Conservation (phyloP, 768 basidiomycete species). For the Coprinellus micaceus region DNA sequence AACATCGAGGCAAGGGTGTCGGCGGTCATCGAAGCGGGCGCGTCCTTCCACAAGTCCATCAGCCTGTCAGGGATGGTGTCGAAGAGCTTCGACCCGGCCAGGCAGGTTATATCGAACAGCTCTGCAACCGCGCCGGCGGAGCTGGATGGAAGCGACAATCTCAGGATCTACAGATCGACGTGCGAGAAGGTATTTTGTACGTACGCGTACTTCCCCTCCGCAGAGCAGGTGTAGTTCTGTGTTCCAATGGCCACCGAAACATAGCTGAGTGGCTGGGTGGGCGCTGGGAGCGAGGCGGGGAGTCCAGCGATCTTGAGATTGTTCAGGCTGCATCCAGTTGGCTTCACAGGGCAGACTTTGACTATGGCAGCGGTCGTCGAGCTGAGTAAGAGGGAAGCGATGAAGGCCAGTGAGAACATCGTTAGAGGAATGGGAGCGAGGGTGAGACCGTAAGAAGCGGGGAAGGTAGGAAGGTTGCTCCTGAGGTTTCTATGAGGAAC, state of each 20-base stretch:
- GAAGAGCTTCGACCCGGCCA: conserved; percentile 28
- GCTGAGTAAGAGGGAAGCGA: not conserved
- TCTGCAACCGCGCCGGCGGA: conserved; percentile 48
- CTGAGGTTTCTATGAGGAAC: too few relatives aligned
- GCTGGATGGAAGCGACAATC: conserved; percentile 22
- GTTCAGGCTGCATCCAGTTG: conserved; percentile 23
- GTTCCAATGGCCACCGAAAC: conserved; percentile 46
- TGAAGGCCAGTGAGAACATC: not conserved
- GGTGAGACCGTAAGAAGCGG: not conserved
- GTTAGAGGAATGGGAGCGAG: not conserved
- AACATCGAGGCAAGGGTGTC: conserved; percentile 17
- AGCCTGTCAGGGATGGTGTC: conserved; percentile 22
- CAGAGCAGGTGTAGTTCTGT: conserved; percentile 54
- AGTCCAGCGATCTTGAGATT: conserved; percentile 19
- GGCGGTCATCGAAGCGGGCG: conserved; percentile 17
- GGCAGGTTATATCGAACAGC: conserved; percentile 54
- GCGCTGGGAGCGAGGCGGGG: conserved; percentile 32
- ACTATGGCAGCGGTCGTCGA: not conserved
- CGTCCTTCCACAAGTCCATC: conserved; percentile 16
- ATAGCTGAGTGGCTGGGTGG: conserved; percentile 32
- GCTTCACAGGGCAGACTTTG: not conserved
- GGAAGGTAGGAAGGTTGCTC: not conserved
- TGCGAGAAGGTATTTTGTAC: conserved; percentile 18
- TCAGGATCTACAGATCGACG: not conserved
- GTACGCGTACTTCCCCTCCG: conserved; percentile 45